A percentile compares a stretch with the other conserved stretches of the same genome.
phyloP scores from a whole-genome alignment of 768 basidiomycete genomes.

The Russula brevipes region DNA sequence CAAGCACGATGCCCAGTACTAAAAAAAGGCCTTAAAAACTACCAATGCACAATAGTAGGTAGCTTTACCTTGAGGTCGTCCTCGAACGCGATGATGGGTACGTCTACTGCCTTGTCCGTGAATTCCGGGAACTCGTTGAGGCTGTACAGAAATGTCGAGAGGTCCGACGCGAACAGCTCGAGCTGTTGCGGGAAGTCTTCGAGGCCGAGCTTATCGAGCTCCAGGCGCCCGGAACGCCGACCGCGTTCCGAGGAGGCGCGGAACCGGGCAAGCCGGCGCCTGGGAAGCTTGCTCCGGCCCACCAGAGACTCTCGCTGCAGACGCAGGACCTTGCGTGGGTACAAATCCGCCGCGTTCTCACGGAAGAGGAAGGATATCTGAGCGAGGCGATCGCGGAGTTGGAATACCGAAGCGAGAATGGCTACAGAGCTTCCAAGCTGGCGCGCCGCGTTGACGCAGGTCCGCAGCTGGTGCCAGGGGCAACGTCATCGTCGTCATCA shows the following conservation, averaged over 20 bases:
- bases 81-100: slow-evolving; percentile 61
- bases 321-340: slow-evolving; percentile 58
- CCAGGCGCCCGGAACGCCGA: slow-evolving; percentile 41
- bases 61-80: slow-evolving; percentile 55
- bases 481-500: slow-evolving; percentile 1
- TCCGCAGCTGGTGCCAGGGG: slow-evolving; percentile 47
- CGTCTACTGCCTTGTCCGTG: slow-evolving; percentile 64
- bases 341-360: slow-evolving; percentile 69
- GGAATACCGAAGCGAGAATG: slow-evolving; percentile 67
- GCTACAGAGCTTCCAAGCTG: slow-evolving; percentile 75
- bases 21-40: not conserved
- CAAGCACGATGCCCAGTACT: slow-evolving; percentile 76
- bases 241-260: slow-evolving; percentile 39
- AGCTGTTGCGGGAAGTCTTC: slow-evolving; percentile 66
- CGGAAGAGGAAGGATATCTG: slow-evolving; percentile 67
- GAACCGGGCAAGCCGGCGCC: slow-evolving; percentile 33
- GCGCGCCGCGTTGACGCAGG: slow-evolving; percentile 72
- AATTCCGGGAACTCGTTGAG: slow-evolving; percentile 79
- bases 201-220: slow-evolving; percentile 54
- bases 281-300: slow-evolving; percentile 35
- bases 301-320: slow-evolving; percentile 38
- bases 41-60: slow-evolving; percentile 4
- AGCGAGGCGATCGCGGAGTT: slow-evolving; percentile 62
- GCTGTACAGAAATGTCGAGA: slow-evolving; percentile 61
- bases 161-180: slow-evolving; percentile 54